Evolutionary conservation across 225 moss, liverwort and hornwort genomes (phyloP), one percentile per base, ranked within the genome.

Genomic region (Pseudoscleropodium purum): DNA sequence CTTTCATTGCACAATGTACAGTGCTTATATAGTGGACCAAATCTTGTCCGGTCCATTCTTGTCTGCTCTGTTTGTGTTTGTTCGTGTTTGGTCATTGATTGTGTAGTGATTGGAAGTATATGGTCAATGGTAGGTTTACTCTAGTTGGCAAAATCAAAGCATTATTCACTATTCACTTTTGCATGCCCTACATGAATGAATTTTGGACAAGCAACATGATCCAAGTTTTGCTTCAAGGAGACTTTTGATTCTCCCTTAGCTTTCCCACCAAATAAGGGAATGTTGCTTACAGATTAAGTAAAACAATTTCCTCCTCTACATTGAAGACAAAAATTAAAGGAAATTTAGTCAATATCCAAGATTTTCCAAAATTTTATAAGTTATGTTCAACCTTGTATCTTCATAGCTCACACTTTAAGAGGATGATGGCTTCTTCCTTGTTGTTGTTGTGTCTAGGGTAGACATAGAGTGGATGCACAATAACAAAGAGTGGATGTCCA

Each of bases 361-460:
- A 29, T 16, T 17, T 29, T 73, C 0, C 2, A 1, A 3, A 45
- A 73, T 73, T 43, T 29, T 5, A 43, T 29, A 15, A 27, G 3
- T 43, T 47, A 29, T 18, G 0, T 1, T 75, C 11, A 30, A 47
- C 15, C 4, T 18, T 75, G 18, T 29, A 30, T 75, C 4, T 0
- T 47, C 3, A 3, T 0, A 47, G 0, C 0, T 30, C 8, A 47
- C 18, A 18, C 30, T 74, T 11, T 5, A 26, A 13, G 7, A 39
- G 5, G 39, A 24, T 70, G 14, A 70, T 24, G 4, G n/a, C 7
- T 69, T 69, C 24, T 70, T 72, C 26, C 9, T 0, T n/a, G 2
- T 1, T n/a, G 2, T 1, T n/a, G 4, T 8, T 72, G 70, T 39
- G 1, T 69, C 7, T n/a, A 3, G 14, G 24, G 14, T 0, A 1